These are phyloP conservation scores for Trichoderma afroharzianum DNA, from an alignment of 2,329 filamentous ascomycete genomes.

Conservation along the genomic window DNA sequence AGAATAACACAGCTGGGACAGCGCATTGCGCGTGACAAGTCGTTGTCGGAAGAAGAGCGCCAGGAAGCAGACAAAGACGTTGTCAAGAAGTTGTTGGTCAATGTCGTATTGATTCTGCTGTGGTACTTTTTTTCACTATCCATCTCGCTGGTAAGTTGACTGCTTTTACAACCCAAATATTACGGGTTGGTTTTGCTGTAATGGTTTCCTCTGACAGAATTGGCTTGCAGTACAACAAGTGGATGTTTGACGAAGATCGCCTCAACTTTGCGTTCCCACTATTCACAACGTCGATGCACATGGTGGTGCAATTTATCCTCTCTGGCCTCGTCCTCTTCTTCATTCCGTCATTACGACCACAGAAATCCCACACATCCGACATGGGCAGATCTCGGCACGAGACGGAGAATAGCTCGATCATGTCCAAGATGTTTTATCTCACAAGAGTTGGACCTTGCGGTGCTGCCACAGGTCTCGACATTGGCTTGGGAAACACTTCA, in stretches of 20 bases:
- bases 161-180: neutral
- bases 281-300: conserved; percentile 92
- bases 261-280: conserved; percentile 92
- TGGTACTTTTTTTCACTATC: conserved; percentile 93
- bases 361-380: conserved; percentile 45
- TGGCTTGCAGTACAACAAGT: conserved; percentile 85
- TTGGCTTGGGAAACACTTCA: conserved; percentile 92
- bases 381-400: conserved; percentile 49
- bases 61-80: conserved; percentile 73
- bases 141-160: conserved; percentile 74
- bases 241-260: conserved; percentile 90
- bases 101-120: conserved; percentile 74
- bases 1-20: conserved; percentile 68
- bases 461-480: conserved; percentile 87
- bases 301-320: conserved; percentile 88
- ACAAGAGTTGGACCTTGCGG: conserved; percentile 90
- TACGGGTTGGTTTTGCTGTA: neutral
- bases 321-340: conserved; percentile 75
- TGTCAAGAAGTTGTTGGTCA: conserved; percentile 64
- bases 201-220: conserved; percentile 19
- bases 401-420: conserved; percentile 58
- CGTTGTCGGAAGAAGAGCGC: conserved; percentile 66
- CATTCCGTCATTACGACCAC: conserved; percentile 77
- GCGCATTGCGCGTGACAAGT: conserved; percentile 58
- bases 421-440: conserved; percentile 88